Percentiles rank a stretch among this genome's conserved stretches.
These are phyloP conservation scores for Monilinia aucupariae DNA, from an alignment of 2,329 filamentous ascomycete species.

Conservation along the genomic window DNA sequence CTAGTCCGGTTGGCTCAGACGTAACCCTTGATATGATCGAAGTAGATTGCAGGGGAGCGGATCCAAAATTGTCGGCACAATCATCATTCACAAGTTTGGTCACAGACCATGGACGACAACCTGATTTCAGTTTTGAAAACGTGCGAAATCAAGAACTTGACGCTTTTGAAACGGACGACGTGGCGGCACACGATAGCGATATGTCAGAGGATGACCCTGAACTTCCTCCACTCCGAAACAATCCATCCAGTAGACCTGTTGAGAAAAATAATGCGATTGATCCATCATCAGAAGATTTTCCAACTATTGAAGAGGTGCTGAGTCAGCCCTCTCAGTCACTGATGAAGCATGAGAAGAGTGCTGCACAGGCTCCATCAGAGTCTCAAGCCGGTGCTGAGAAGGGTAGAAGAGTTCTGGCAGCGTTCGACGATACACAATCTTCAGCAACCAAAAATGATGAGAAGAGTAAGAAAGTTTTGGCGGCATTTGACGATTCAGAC, in stretches of 20 bases:
- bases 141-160: conserved; percentile 19
- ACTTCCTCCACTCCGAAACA: neutral
- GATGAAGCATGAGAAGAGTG: conserved; percentile 26
- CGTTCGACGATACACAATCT: conserved; percentile 36
- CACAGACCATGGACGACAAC: conserved; percentile 46
- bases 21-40: conserved; percentile 4
- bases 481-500: conserved; percentile 9
- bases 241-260: neutral
- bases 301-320: conserved; percentile 23
- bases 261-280: conserved; percentile 5
- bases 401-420: conserved; percentile 27
- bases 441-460: conserved; percentile 18
- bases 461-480: conserved; percentile 26
- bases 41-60: conserved; percentile 1
- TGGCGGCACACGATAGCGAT: neutral
- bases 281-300: conserved; percentile 25
- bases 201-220: conserved; percentile 5
- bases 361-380: neutral
- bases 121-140: conserved; percentile 41
- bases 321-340: conserved; percentile 34
- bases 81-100: conserved; percentile 40
- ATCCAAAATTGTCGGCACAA: conserved; percentile 34
- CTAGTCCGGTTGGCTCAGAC: neutral
- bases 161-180: conserved; percentile 12
- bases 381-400: neutral